Base-by-base conservation (phyloP, 2,329 filamentous ascomycete genomes). In the Dactylellina sp. region DNA sequence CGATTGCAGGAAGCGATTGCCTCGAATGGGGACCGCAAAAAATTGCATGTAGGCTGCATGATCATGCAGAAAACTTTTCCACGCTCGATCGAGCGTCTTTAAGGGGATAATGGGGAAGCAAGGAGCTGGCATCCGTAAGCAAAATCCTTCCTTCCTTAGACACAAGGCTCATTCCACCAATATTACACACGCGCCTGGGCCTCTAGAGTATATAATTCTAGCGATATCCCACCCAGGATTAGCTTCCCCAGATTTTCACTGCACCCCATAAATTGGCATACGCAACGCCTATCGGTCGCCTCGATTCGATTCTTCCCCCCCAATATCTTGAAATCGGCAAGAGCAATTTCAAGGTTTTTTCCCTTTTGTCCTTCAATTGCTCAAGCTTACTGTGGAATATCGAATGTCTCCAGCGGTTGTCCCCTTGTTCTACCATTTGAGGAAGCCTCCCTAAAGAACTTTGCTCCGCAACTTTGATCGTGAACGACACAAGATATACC, bases 171-270 rank as follows among this genome's bases (percentile, higher is more conserved):
- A 9, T 18, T 37, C 25, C 46, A 16, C 24, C 11, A 68, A 25
- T 55, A 24, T 20, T 16, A 44, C n/a, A 24, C 57, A 5, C 25
- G 14, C 40, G 44, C 14, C 25, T 55, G 46, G 35, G 25, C 39
- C 22, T 55, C 25, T 39, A 18, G 16, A n/a, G 32, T 59, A 52
- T 74, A 56, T 74, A 72, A 57, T 59, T 25, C 50, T 25, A 18
- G 22, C 28, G 44, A 28, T 20, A 37, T 16, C 50, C 56, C 61
- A 68, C 61, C 56, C 22, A 49, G 70, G 61, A 53, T 56, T 59
- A 66, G 52, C 52, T 68, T 66, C 70, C 70, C 70, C 61, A 61
- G 61, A 62, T 74, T 66, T 74, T 74, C 55, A 52, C 61, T 74
- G 70, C 61, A 74, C 55, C 68, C 52, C 53, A 61, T 60, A 61